These are phyloP conservation scores for Yamadazyma atmosphaerica DNA, from an alignment of 1,139 yeast genomes.

Conservation along the genomic window DNA sequence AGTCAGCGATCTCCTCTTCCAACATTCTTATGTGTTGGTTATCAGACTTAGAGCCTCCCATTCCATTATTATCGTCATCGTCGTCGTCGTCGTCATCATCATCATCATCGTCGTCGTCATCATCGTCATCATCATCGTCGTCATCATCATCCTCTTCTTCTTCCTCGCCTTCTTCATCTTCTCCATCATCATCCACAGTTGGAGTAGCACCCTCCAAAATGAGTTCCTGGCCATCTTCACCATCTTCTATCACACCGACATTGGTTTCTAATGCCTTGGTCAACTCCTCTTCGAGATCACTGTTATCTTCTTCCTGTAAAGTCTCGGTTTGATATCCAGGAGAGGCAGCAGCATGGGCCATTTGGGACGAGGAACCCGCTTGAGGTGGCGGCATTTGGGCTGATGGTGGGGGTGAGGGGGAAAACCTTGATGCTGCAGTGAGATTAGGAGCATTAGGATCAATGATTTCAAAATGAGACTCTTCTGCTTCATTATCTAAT, in stretches of 20 bases:
- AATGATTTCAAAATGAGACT: conserved; percentile 72
- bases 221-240: conserved; percentile 11
- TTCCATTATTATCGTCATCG: conserved; percentile 29
- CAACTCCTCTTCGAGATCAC: conserved; percentile 40
- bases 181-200: conserved; percentile 9
- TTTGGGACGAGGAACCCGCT: neutral
- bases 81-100: conserved; percentile 32
- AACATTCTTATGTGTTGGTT: conserved; percentile 75
- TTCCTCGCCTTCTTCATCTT: conserved; percentile 14
- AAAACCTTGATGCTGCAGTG: conserved; percentile 16
- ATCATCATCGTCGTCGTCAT: conserved; percentile 25
- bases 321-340: conserved; percentile 9
- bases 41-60: conserved; percentile 31
- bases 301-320: conserved; percentile 17
- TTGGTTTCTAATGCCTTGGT: conserved; percentile 37
- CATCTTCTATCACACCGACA: conserved; percentile 11
- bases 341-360: conserved; percentile 21
- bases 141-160: conserved; percentile 14
- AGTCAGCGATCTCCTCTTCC: conserved; percentile 81
- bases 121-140: conserved; percentile 19
- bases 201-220: conserved; percentile 17
- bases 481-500: conserved; percentile 83
- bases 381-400: conserved; percentile 20
- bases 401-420: conserved; percentile 18
- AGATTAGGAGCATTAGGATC: conserved; percentile 42